phyloP scores from a whole-genome alignment of 2,329 filamentous ascomycete genomes.

The Sporothrix sp. region DNA sequence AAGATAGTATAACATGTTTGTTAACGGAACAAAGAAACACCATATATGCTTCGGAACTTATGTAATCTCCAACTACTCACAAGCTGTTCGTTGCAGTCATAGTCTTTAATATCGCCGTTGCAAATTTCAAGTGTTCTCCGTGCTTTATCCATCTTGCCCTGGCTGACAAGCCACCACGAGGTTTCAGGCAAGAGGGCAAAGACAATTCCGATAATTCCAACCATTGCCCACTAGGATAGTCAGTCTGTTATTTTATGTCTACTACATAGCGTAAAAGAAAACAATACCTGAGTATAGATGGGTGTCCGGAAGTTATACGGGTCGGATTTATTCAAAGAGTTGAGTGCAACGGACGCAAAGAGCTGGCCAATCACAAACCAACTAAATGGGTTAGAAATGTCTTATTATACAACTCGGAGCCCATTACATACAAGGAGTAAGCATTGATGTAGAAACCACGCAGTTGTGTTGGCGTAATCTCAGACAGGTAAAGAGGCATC shows the following conservation, averaged over 20 bases:
- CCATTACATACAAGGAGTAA: slow-evolving; percentile 28
- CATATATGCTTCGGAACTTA: not conserved
- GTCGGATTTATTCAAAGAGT: slow-evolving; percentile 24
- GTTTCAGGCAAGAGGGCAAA: slow-evolving; percentile 29
- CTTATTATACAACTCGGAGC: too few species aligned
- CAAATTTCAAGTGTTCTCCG: slow-evolving; percentile 21
- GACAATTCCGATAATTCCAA: slow-evolving; percentile 28
- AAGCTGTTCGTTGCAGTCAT: slow-evolving; percentile 26
- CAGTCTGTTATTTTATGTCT: rapidly evolving
- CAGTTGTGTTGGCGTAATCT: slow-evolving; percentile 31
- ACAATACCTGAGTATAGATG: slow-evolving; percentile 30
- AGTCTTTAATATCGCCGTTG: slow-evolving; percentile 25
- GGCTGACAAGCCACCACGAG: slow-evolving; percentile 29
- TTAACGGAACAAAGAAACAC: not conserved
- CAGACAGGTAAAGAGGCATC: slow-evolving; percentile 31
- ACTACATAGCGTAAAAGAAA: too few species aligned
- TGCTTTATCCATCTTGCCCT: slow-evolving; percentile 25
- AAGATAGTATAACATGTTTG: too few species aligned
- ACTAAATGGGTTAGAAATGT: slow-evolving; percentile 13
- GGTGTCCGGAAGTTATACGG: slow-evolving; percentile 28
- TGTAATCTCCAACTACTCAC: slow-evolving; percentile 14
- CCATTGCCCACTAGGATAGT: slow-evolving; percentile 30
- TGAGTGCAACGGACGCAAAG: slow-evolving; percentile 33
- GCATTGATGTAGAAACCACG: slow-evolving; percentile 30
- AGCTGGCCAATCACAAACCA: slow-evolving; percentile 35